A percentile compares a stretch with the other conserved stretches of the same genome.
phyloP scores from a whole-genome alignment of 83 land plant species.

The Isoetes engelmannii region DNA sequence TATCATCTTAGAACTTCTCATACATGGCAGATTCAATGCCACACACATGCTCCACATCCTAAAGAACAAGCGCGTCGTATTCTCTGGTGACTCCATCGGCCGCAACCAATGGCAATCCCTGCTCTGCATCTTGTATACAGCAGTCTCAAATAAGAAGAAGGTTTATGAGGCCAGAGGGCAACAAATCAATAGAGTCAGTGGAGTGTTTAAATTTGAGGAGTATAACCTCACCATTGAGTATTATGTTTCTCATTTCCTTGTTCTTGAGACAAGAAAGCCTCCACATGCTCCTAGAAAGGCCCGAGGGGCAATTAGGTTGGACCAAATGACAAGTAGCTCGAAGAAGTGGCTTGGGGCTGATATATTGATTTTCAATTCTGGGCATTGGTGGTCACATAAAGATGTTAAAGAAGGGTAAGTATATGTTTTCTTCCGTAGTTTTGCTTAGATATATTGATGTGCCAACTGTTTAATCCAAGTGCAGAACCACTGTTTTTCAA shows the following conservation, averaged over 20 bases:
- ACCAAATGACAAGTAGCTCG: constrained; percentile 42
- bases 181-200: constrained; percentile 62
- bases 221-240: constrained; percentile 67
- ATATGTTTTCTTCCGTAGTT: background rate
- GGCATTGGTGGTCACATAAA: constrained; percentile 83
- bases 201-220: constrained; percentile 51
- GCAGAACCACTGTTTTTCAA: constrained; percentile 24
- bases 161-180: constrained; percentile 59
- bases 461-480: background rate
- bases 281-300: constrained; percentile 28
- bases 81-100: constrained; percentile 74
- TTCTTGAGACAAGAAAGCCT: constrained; percentile 41
- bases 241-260: constrained; percentile 59
- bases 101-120: constrained; percentile 78
- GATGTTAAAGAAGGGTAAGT: constrained; percentile 48
- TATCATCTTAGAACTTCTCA: background rate
- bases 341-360: constrained; percentile 48
- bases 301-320: constrained; percentile 38
- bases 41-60: constrained; percentile 59
- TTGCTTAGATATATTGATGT: background rate
- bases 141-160: constrained; percentile 46
- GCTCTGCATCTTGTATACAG: constrained; percentile 58
- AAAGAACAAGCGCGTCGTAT: constrained; percentile 57
- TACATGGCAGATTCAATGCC: constrained; percentile 55
- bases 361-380: constrained; percentile 61